A percentile compares a stretch with the other conserved stretches of the same genome.
These are phyloP conservation scores for Westerdykella ornata DNA, from an alignment of 2,329 filamentous ascomycete species.

Conservation along the genomic window DNA sequence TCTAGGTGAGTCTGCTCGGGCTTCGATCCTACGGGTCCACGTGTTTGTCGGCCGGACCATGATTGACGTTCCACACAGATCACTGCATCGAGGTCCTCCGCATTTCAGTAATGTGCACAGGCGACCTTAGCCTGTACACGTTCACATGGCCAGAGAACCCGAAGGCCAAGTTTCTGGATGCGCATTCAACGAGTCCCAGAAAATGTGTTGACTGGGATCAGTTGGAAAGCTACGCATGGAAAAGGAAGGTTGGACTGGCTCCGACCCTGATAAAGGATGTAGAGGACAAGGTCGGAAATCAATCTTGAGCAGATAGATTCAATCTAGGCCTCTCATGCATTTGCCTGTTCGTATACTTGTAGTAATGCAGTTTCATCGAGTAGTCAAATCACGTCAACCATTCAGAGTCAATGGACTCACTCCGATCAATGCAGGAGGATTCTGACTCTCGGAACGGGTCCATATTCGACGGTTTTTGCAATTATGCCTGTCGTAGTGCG, in stretches of 20 bases:
- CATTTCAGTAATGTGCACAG: slow-evolving; percentile 3
- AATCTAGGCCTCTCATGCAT: too few species aligned
- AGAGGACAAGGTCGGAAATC: slow-evolving; percentile 1
- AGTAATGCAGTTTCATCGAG: too few species aligned
- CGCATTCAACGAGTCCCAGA: slow-evolving; percentile 3
- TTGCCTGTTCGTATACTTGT: too few species aligned
- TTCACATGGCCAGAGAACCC: slow-evolving; percentile 3
- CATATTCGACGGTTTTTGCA: too few species aligned
- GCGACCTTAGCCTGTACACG: slow-evolving; percentile 5
- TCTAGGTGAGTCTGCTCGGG: slow-evolving; percentile 1
- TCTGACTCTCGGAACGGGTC: too few species aligned
- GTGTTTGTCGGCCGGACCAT: too few species aligned
- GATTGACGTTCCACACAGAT: neutral
- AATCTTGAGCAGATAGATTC: too few species aligned
- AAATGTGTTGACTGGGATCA: slow-evolving; percentile 8
- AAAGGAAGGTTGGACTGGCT: slow-evolving; percentile 3
- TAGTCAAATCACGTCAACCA: too few species aligned
- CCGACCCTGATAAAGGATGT: slow-evolving; percentile 1
- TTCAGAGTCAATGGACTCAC: too few species aligned
- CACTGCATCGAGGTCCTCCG: slow-evolving; percentile 5
- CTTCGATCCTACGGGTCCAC: too few species aligned
- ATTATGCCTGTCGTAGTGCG: too few species aligned
- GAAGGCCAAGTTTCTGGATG: slow-evolving; percentile 1
- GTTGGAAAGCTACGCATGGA: slow-evolving; percentile 3
- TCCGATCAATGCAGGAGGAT: too few species aligned